Evolutionary conservation across 352 stramenopile species (phyloP), one percentile per base, ranked within the genome.

Genomic region (Phytophthora crassamura): DNA sequence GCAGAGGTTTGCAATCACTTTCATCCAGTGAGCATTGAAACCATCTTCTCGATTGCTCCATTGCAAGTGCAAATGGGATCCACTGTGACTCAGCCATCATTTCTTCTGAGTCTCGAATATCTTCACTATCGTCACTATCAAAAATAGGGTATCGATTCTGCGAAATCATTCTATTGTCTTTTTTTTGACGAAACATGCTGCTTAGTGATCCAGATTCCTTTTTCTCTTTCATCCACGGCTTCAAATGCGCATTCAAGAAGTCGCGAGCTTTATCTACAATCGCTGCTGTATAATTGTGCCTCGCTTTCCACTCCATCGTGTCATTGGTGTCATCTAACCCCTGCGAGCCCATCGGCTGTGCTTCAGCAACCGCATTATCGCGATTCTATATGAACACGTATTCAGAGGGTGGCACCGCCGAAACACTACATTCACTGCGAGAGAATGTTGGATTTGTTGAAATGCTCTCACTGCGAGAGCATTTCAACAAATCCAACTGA

Each of bases 351-450:
- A 41, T 48, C 18, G 10, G 35, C 36, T 59, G 3, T 4, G 22
- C 16, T 33, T 30, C 30, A 28, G 30, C 9, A 16, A 5, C 7
- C 9, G 42, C 49, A 45, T 34, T 45, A 34, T 16, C 52, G 11
- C n/a, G 10, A 45, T 59, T 48, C 32, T n/a, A 51, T 35, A 60
- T 30, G 18, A 60, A 51, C 18, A 60, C 52, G 20, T 60, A 60
- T 18, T 51, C 16, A 15, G 52, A 60, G 6, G n/a, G 7, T 35
- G 40, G 52, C n/a, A 51, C 9, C 8, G 52, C 15, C 6, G 52
- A 28, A 18, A 45, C 33, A n/a, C 16, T 45, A 5, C 40, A 36
- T 12, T n/a, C n/a, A n/a, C n/a, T n/a, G n/a, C n/a, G n/a, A n/a
- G n/a, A n/a, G n/a, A n/a, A n/a, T n/a, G n/a, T n/a, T n/a, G n/a